Evolutionary conservation across 106 monocot genomes (phyloP).

Genomic region (Dactylorhiza incarnata): DNA sequence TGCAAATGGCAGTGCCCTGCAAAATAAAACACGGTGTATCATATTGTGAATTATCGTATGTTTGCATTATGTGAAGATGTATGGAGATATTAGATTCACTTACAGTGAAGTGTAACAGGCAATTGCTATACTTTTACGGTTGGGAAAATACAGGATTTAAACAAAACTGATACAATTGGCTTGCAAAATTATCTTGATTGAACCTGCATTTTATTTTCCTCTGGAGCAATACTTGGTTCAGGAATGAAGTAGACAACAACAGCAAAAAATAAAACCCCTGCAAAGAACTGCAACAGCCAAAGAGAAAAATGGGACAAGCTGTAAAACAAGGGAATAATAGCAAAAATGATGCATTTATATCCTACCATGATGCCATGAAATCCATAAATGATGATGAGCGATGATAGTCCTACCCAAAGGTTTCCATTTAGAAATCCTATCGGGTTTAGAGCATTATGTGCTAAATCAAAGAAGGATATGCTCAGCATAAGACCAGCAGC

Average conservation of each 20-base stretch:
- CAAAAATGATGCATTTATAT: background rate
- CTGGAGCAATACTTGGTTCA: slow-evolving; percentile 57
- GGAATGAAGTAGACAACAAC: slow-evolving; percentile 80
- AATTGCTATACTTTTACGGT: no score
- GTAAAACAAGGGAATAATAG: background rate
- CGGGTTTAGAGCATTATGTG: slow-evolving; percentile 91
- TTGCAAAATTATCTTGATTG: background rate
- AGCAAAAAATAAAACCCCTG: slow-evolving; percentile 78
- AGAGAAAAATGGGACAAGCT: background rate
- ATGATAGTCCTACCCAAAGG: slow-evolving; percentile 66
- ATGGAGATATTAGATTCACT: no score
- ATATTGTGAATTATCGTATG: no score
- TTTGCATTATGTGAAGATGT: no score
- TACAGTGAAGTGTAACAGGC: no score
- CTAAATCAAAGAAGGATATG: slow-evolving; percentile 97
- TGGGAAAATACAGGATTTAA: background rate
- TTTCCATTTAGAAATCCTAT: slow-evolving; percentile 97
- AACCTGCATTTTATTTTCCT: slow-evolving; percentile 31
- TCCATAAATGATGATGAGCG: background rate
- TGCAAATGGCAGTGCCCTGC: no score
- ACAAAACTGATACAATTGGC: background rate
- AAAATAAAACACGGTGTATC: no score
- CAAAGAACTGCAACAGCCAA: slow-evolving; percentile 62
- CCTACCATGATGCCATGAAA: background rate
- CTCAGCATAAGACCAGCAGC: slow-evolving; percentile 98